Percentiles rank a stretch among this genome's conserved stretches.
Conservation (phyloP, 2,329 filamentous ascomycete species). For the Aspergillus viridinutans region DNA sequence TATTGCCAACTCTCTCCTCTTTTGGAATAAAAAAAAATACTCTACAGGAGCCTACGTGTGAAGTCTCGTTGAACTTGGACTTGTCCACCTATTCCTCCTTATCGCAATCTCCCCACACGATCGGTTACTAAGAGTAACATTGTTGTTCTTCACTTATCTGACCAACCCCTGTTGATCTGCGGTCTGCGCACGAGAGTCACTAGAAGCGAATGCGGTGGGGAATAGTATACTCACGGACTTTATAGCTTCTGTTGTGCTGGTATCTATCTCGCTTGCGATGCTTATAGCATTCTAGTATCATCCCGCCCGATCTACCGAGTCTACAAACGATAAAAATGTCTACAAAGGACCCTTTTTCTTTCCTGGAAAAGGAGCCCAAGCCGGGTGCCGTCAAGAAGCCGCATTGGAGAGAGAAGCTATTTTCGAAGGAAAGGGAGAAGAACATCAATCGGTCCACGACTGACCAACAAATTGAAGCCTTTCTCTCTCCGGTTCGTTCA, state of each 20-base stretch:
- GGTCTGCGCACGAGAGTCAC: conserved; percentile 4
- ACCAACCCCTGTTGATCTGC: conserved; percentile 18
- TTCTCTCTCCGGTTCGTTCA: conserved; percentile 52
- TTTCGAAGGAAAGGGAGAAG: conserved; percentile 35
- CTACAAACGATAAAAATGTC: conserved; percentile 26
- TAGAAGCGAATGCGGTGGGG: conserved; percentile 7
- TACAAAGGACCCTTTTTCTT: conserved; percentile 34
- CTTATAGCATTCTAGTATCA: conserved; percentile 13
- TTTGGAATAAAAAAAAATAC: background rate
- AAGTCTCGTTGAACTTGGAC: background rate
- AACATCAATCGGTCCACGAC: conserved; percentile 27
- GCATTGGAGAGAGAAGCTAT: conserved; percentile 50
- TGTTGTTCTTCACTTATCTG: background rate
- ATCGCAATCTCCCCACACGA: background rate
- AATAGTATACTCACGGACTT: conserved; percentile 12
- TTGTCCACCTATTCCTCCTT: background rate
- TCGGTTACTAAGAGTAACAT: background rate
- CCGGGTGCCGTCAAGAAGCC: conserved; percentile 25
- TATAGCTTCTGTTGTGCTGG: conserved; percentile 8
- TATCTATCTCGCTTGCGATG: conserved; percentile 26
- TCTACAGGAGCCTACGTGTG: background rate
- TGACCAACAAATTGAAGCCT: conserved; percentile 51
- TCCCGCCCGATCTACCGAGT: conserved; percentile 2
- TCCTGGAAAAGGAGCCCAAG: conserved; percentile 31
- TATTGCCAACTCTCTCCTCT: conserved; percentile 3